Evolutionary conservation across 495 filamentous ascomycete species (phyloP).

Genomic region (Penicillium paradoxum): DNA sequence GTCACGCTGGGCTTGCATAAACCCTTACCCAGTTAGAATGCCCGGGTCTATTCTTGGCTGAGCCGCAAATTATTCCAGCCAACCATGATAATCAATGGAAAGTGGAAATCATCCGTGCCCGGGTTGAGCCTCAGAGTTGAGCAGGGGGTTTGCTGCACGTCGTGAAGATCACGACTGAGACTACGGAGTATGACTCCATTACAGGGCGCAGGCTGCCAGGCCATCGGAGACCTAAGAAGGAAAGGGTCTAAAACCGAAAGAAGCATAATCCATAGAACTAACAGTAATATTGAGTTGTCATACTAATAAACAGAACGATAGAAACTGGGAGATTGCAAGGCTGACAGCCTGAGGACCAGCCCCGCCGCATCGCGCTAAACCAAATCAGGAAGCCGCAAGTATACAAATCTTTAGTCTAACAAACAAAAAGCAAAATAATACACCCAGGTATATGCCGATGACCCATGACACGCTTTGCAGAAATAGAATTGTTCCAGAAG

Average conservation of each 20-base stretch:
- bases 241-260: neutral
- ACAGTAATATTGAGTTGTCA: neutral
- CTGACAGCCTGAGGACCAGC: conserved; percentile 1
- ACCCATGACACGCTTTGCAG: conserved; percentile 5
- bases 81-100: neutral
- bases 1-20: neutral
- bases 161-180: conserved; percentile 4
- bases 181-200: conserved; percentile 12
- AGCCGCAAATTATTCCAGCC: conserved; percentile 3
- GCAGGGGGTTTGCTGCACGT: conserved; percentile 6
- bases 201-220: conserved; percentile 8
- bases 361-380: neutral
- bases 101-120: neutral
- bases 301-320: neutral
- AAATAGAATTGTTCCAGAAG: neutral
- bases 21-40: neutral
- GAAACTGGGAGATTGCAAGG: neutral
- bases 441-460: conserved; percentile 6
- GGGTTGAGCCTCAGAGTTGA: conserved; percentile 10
- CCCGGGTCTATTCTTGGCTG: neutral
- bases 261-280: neutral
- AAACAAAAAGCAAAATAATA: conserved; percentile 3
- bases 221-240: neutral
- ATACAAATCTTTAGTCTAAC: conserved; percentile 5
- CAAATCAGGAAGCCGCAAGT: conserved; percentile 5